Conservation (phyloP, 306 rosid genomes). For the Cicer arietinum region DNA sequence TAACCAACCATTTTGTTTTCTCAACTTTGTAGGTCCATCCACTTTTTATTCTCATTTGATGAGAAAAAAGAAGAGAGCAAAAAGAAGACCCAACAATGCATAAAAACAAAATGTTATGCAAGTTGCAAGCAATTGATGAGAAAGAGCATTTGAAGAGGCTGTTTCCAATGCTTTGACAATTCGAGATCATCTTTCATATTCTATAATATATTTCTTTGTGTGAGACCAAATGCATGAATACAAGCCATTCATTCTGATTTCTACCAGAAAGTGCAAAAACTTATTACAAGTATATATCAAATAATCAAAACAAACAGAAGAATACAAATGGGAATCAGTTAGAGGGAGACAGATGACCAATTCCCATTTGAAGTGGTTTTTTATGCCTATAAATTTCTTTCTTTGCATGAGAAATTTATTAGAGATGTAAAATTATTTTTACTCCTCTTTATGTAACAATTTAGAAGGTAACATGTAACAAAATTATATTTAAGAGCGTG, state of each 20-base stretch:
- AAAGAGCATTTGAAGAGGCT: slow-evolving; percentile 45
- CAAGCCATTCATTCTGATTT: slow-evolving; percentile 41
- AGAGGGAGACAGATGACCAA: slow-evolving; percentile 41
- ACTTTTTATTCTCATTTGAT: no score
- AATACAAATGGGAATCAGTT: slow-evolving; percentile 15
- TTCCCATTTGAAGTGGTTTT: slow-evolving; percentile 29
- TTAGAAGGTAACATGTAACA: no score
- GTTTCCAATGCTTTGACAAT: slow-evolving; percentile 42
- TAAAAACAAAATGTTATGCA: slow-evolving; percentile 42
- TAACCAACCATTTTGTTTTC: no score
- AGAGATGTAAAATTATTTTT: no score
- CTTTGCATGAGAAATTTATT: not conserved
- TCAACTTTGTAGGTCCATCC: no score
- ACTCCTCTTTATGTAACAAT: no score
- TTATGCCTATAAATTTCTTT: slow-evolving; percentile 27
- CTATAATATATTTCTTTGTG: slow-evolving; percentile 30
- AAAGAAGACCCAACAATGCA: slow-evolving; percentile 28
- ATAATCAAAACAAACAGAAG: slow-evolving; percentile 38
- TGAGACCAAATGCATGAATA: slow-evolving; percentile 38
- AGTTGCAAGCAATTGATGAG: slow-evolving; percentile 46
- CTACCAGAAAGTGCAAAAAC: slow-evolving; percentile 30
- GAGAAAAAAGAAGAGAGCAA: no score
- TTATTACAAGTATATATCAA: slow-evolving; percentile 29
- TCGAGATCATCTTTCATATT: slow-evolving; percentile 38
- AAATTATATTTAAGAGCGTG: no score